These are phyloP conservation scores for Amniculicola lignicola DNA, from an alignment of 495 filamentous ascomycete genomes.

Conservation along the genomic window DNA sequence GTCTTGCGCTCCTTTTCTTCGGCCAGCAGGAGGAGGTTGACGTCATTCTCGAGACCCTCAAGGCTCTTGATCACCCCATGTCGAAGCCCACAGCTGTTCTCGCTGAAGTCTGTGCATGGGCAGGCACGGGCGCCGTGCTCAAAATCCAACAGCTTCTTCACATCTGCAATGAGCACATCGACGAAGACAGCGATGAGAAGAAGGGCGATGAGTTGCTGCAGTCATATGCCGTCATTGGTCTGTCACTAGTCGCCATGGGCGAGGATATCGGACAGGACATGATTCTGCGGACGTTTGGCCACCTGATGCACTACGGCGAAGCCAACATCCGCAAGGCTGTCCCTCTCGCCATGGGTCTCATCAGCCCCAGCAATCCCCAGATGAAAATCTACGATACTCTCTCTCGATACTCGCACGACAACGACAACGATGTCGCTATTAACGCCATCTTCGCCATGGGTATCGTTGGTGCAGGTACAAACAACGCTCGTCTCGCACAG, in stretches of 20 bases:
- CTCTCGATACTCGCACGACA: slow-evolving; percentile 98
- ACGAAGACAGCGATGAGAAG: slow-evolving; percentile 83
- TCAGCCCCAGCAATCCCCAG: slow-evolving; percentile 96
- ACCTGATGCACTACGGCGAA: slow-evolving; percentile 99
- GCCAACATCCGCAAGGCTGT: slow-evolving; percentile 95
- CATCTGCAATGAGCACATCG: slow-evolving; percentile 96
- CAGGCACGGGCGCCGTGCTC: slow-evolving; percentile 91
- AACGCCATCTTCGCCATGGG: slow-evolving; percentile 99
- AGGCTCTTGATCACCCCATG: slow-evolving; percentile 94
- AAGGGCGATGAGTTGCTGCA: slow-evolving; percentile 92
- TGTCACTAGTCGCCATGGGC: slow-evolving; percentile 94
- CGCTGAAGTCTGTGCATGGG: slow-evolving; percentile 95
- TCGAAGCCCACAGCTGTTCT: slow-evolving; percentile 84
- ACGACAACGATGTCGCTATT: slow-evolving; percentile 96
- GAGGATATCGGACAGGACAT: slow-evolving; percentile 99
- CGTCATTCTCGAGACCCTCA: slow-evolving; percentile 88
- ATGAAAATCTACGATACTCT: slow-evolving; percentile 99
- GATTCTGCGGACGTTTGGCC: slow-evolving; percentile 94
- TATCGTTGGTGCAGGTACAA: slow-evolving; percentile 91
- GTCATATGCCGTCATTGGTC: slow-evolving; percentile 90
- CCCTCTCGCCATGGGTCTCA: slow-evolving; percentile 93
- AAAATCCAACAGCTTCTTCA: slow-evolving; percentile 95
- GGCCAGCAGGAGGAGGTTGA: slow-evolving; percentile 97
- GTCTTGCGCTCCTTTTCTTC: slow-evolving; percentile 90
- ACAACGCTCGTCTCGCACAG: slow-evolving; percentile 95